Evolutionary conservation across 116 monocot genomes (phyloP), one percentile per base, ranked within the genome.

Genomic region (Papilionanthe hybrid): DNA sequence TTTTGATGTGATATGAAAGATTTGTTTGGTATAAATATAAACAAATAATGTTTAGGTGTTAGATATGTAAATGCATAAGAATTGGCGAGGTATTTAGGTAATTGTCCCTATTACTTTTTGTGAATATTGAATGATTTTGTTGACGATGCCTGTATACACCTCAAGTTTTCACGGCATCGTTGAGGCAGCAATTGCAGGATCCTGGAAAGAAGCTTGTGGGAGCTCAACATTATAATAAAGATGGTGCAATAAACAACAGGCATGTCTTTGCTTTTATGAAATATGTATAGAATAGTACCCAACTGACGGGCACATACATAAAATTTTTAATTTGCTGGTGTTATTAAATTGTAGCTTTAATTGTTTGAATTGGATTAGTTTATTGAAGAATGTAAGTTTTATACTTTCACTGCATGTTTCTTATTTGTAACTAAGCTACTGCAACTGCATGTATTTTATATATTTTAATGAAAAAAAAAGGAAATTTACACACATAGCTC

Each of bases 201-300:
- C 43, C 82, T 80, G 93, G 94, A 30, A 93, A 86, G 88, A 98
- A 90, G 90, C 98, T 90, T 60, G 85, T 94, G 25, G 94, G 88
- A 78, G 91, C 90, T 77, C 98, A 91, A 25, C 98, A 98, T 93
- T 98, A 94, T 77, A 98, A 98, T 80, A 98, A 94, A 76, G 95
- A 98, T 72, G 95, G 91, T 20, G 72, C 76, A 7, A 80, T 87
- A 37, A 94, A 86, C 86, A 94, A 86, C 82, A 94, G 94, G 98
- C 77, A 83, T 90, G 87, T 80, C 50, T 84, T 80, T 47, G 2
- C 22, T 77, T 30, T 20, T 42, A 57, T 57, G 42, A 57, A 56
- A 20, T 19, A 5, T 56, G 18, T 0, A 75, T 15, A 53, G 28
- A 48, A 50, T 55, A 76, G 29, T 13, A 53, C 32, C 1, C 1